Percentiles rank a stretch among this genome's conserved stretches.
phyloP scores from a whole-genome alignment of 306 rosid genomes.

The Carpinus viminea region DNA sequence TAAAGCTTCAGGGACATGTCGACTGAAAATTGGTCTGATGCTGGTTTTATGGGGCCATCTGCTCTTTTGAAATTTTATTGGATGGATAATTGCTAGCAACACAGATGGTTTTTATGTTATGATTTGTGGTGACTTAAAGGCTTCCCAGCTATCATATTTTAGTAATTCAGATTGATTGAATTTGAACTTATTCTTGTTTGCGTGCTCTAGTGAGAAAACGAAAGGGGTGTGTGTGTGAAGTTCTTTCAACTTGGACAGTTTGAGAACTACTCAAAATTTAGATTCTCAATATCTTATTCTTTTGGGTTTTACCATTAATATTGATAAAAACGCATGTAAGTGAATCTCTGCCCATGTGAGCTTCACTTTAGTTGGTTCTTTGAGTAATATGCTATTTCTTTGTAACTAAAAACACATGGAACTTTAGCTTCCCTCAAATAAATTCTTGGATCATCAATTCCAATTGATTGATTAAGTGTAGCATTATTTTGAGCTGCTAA shows the following conservation, averaged over 20 bases:
- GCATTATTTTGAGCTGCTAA: constrained; percentile 22
- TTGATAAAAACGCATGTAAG: not conserved
- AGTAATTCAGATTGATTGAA: not conserved
- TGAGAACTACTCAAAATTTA: not conserved
- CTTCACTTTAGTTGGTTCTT: not conserved
- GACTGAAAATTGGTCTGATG: not conserved
- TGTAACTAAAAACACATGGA: not conserved
- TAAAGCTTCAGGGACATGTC: not conserved
- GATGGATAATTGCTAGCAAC: not conserved
- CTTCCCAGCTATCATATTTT: not conserved
- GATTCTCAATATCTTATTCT: not conserved
- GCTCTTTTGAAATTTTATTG: not conserved
- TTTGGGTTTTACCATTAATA: not conserved
- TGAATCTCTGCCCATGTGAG: not conserved
- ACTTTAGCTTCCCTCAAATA: constrained; percentile 14
- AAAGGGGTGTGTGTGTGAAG: not conserved
- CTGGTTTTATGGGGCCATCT: not conserved
- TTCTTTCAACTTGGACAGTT: not conserved
- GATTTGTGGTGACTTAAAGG: not conserved
- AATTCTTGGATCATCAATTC: constrained; percentile 15
- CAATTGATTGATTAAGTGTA: constrained; percentile 12
- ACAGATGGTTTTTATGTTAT: not conserved
- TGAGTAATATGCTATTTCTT: not conserved
- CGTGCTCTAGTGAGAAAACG: too few species aligned
- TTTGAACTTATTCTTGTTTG: not conserved